These are phyloP conservation scores for Phytophthora fragariae DNA, from an alignment of 352 stramenopile genomes.

Conservation along the genomic window DNA sequence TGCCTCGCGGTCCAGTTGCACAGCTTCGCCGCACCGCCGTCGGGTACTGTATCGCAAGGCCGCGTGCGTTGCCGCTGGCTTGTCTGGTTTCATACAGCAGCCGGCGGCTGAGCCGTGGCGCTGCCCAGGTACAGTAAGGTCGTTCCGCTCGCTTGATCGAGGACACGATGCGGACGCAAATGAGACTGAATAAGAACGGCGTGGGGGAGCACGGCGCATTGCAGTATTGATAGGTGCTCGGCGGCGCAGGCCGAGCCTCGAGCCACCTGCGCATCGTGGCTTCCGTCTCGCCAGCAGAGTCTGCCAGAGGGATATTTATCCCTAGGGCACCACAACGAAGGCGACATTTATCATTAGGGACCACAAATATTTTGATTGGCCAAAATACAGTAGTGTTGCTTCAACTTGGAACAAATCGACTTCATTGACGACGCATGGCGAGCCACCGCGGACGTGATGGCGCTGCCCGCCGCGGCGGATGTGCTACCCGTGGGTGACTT, in stretches of 20 bases:
- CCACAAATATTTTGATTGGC: too few species aligned
- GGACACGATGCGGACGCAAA: constrained; percentile 9
- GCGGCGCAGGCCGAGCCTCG: neutral
- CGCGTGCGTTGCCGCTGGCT: neutral
- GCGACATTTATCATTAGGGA: too few species aligned
- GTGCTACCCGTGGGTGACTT: too few species aligned
- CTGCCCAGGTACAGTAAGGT: constrained; percentile 15
- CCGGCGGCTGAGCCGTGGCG: neutral
- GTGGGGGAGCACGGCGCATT: neutral
- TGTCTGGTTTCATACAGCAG: constrained; percentile 15
- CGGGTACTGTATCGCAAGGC: constrained; percentile 20
- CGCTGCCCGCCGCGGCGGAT: too few species aligned
- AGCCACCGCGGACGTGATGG: too few species aligned
- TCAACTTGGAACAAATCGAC: too few species aligned
- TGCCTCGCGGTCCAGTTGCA: constrained; percentile 25
- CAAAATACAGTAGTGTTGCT: too few species aligned
- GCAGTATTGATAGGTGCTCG: neutral
- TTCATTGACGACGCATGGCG: too few species aligned
- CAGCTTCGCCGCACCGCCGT: constrained; percentile 18
- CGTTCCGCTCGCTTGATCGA: constrained; percentile 6
- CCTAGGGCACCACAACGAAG: too few species aligned
- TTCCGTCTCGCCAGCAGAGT: constrained; percentile 22
- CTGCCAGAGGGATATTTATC: too few species aligned
- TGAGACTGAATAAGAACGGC: constrained; percentile 28
- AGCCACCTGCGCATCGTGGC: constrained; percentile 11